phyloP scores from a whole-genome alignment of 176 grass and related monocot species.

The Carex pumila region DNA sequence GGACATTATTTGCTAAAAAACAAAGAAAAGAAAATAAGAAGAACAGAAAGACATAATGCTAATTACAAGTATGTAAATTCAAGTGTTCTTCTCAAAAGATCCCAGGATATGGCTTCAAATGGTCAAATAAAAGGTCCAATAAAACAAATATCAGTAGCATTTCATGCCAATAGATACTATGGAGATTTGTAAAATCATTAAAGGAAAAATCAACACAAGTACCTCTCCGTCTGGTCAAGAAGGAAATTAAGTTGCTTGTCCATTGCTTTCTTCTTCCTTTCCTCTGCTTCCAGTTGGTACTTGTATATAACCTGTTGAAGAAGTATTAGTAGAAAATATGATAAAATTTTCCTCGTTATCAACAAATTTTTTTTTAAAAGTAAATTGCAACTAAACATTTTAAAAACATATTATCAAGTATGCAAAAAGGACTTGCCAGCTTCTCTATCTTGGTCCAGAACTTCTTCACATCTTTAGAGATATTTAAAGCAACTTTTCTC shows the following conservation, averaged over 20 bases:
- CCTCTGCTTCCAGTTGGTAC: slow-evolving; percentile 80
- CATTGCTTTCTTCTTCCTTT: slow-evolving; percentile 89
- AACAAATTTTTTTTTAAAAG: not conserved
- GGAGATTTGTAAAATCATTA: not conserved
- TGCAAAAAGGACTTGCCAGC: slow-evolving; percentile 50
- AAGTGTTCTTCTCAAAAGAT: not conserved
- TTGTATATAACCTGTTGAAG: slow-evolving; percentile 86
- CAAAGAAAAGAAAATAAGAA: not conserved
- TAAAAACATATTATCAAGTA: not conserved
- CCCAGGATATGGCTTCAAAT: not conserved
- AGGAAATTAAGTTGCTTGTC: slow-evolving; percentile 99
- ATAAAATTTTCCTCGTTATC: not conserved
- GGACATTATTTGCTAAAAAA: not conserved
- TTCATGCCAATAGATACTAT: not conserved
- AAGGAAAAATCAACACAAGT: not conserved
- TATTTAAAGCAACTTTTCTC: slow-evolving; percentile 85
- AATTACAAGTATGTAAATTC: not conserved
- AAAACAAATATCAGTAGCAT: not conserved
- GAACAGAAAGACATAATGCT: not conserved
- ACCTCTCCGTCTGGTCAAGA: slow-evolving; percentile 98
- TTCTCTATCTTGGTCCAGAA: slow-evolving; percentile 99
- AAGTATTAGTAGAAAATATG: not conserved
- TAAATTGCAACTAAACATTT: not conserved
- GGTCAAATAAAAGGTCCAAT: not conserved
- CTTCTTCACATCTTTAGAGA: slow-evolving; percentile 99